phyloP scores from a whole-genome alignment of 371 early-diverging fungal species.

The Sporodiniella umbellata region DNA sequence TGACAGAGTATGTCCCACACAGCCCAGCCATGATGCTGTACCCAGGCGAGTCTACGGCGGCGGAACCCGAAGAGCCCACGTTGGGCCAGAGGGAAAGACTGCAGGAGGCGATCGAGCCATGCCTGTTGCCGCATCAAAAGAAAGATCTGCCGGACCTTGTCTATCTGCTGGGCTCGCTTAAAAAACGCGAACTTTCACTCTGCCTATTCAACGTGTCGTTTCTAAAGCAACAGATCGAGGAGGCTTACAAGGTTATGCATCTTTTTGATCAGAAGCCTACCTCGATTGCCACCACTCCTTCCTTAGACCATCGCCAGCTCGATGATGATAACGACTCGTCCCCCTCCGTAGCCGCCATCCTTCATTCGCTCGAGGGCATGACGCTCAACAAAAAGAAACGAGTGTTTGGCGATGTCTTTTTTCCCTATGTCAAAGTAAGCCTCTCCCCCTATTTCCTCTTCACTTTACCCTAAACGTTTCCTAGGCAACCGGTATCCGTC shows the following conservation, averaged over 20 bases:
- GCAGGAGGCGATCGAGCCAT: constrained; percentile 23
- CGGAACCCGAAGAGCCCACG: constrained; percentile 18
- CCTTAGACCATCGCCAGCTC: constrained; percentile 7
- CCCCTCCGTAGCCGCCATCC: constrained; percentile 4
- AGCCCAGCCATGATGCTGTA: constrained; percentile 11
- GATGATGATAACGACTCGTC: constrained; percentile 2
- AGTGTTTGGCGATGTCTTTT: constrained; percentile 30
- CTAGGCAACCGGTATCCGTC: constrained; percentile 36
- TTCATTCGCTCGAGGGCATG: constrained; percentile 23
- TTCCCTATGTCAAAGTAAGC: constrained; percentile 35
- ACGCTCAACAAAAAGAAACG: constrained; percentile 28
- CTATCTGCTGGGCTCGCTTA: constrained; percentile 40
- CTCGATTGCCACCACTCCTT: constrained; percentile 12
- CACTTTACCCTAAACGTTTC: too few relatives aligned
- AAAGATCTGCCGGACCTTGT: constrained; percentile 31
- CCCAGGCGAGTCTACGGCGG: constrained; percentile 30
- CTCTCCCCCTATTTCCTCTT: too few relatives aligned
- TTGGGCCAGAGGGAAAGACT: constrained; percentile 28
- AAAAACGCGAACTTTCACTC: constrained; percentile 35
- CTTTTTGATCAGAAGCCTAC: constrained; percentile 4
- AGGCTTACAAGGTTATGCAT: constrained; percentile 34
- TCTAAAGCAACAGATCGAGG: constrained; percentile 32
- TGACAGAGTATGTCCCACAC: background rate
- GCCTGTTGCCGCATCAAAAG: constrained; percentile 11
- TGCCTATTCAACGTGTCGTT: constrained; percentile 44